Conservation (phyloP, 148 eudicot genomes). For the Linanthus parryae region DNA sequence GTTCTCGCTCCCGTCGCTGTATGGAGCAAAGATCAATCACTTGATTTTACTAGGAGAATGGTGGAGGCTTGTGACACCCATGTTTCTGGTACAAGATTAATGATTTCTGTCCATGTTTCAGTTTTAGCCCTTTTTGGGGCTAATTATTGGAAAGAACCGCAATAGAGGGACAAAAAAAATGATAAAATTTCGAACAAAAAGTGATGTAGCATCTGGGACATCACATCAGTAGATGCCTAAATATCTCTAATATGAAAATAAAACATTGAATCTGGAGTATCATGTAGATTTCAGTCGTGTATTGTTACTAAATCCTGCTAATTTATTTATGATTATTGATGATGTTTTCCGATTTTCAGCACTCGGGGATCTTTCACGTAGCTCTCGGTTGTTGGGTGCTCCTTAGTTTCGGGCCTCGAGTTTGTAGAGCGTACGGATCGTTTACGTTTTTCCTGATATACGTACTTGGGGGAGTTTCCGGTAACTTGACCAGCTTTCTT, state of each 20-base stretch:
- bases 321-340: not conserved
- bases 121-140: too few relatives aligned
- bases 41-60: slow-evolving; percentile 76
- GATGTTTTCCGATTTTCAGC: slow-evolving; percentile 34
- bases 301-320: too few relatives aligned
- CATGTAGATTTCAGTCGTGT: too few relatives aligned
- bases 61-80: slow-evolving; percentile 95
- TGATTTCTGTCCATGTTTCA: too few relatives aligned
- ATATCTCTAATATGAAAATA: too few relatives aligned
- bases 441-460: slow-evolving; percentile 70
- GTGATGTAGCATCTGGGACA: too few relatives aligned
- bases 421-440: slow-evolving; percentile 61
- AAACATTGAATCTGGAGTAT: too few relatives aligned
- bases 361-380: slow-evolving; percentile 57
- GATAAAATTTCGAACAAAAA: too few relatives aligned
- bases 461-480: slow-evolving; percentile 75
- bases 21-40: slow-evolving; percentile 85
- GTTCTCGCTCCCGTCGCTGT: slow-evolving; percentile 58
- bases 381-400: slow-evolving; percentile 66
- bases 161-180: too few relatives aligned
- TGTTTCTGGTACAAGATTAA: slow-evolving; percentile 96
- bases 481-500: slow-evolving; percentile 71
- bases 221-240: too few relatives aligned
- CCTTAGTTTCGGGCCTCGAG: slow-evolving; percentile 63
- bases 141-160: too few relatives aligned